Base-by-base conservation (phyloP, 140 eudicot species). In the Eryngium alpinum region DNA sequence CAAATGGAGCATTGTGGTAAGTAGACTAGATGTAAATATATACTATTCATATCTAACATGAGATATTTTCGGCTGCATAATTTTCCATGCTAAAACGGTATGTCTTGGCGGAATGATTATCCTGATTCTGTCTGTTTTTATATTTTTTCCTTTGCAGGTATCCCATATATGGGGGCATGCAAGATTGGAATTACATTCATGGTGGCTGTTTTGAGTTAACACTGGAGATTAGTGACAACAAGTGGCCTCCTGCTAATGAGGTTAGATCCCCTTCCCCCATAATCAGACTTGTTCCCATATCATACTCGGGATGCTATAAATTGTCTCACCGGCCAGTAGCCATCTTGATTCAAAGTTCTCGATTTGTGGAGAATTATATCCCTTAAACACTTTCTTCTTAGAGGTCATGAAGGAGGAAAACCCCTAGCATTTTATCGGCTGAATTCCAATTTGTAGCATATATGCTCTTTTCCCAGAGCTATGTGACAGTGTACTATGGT, bases 161-260 rank as follows among this genome's bases (percentile, higher is more conserved):
- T 86, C 99, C 99, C 50, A 91, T 95, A 63, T 95, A 95, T 81
- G 99, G 99, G 69, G 99, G 99, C 67, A 95, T 95, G 99, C 99
- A 95, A 87, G 99, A 92, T 77, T 95, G 97, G 97, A 95, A 95
- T 81, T 92, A 95, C 83, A 88, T 95, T 19, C 86, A 87, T 70
- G 87, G 83, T 75, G 94, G 90, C 51, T 95, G 99, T 85, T 90
- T 95, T 83, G 99, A 95, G 82, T 83, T 95, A 79, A 95, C 99
- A 6, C 86, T 95, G 84, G 99, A 95, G 88, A 87, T 95, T 59
- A 91, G 96, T 87, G 97, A 92, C 86, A 72, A 95, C 83, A 95
- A 95, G 86, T 95, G 99, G 99, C 99, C 97, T 79, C 88, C 91
- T 86, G 91, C 97, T 66, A 84, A 85, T 80, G 97, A 95, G 99